These are phyloP conservation scores for Metschnikowia reukaufii DNA, from an alignment of 805 yeast species.

Conservation along the genomic window DNA sequence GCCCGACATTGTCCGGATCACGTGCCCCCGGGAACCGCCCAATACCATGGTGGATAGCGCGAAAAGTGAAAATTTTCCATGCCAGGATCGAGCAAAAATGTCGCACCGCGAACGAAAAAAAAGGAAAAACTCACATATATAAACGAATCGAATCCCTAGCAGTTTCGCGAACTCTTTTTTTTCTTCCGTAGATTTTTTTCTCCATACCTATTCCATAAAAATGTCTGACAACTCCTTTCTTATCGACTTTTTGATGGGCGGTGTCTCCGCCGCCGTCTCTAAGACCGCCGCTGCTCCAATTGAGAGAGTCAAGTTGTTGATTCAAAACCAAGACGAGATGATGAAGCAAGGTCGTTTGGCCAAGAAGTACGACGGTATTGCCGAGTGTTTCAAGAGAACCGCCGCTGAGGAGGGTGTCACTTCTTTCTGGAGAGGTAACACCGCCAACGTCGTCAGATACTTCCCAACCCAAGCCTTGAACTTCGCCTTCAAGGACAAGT, in stretches of 20 bases:
- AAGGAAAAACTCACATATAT: conserved; percentile 16
- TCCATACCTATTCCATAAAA: conserved; percentile 14
- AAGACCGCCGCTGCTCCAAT: conserved; percentile 98
- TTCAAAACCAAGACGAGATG: conserved; percentile 98
- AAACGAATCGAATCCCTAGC: conserved; percentile 18
- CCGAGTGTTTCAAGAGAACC: conserved; percentile 93
- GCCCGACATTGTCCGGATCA: conserved; percentile 23
- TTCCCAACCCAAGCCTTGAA: conserved; percentile 99
- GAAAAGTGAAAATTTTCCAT: conserved; percentile 16
- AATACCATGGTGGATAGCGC: conserved; percentile 13
- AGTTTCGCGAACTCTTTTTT: conserved; percentile 11
- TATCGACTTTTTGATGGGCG: conserved; percentile 84
- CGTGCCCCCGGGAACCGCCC: conserved; percentile 19
- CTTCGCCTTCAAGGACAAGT: conserved; percentile 98
- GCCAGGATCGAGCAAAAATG: conserved; percentile 9
- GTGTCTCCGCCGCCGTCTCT: conserved; percentile 98
- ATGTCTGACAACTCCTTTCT: conserved; percentile 32
- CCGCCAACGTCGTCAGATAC: conserved; percentile 97
- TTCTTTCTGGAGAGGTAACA: conserved; percentile 99
- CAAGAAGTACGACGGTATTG: conserved; percentile 83
- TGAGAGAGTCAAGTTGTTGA: conserved; percentile 93
- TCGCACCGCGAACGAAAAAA: conserved; percentile 13
- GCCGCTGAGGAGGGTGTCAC: conserved; percentile 88
- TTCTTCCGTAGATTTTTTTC: conserved; percentile 17
- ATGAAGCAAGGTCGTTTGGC: conserved; percentile 94